Base-by-base conservation (phyloP, 495 filamentous ascomycete species). In the Penicillium goetzii region DNA sequence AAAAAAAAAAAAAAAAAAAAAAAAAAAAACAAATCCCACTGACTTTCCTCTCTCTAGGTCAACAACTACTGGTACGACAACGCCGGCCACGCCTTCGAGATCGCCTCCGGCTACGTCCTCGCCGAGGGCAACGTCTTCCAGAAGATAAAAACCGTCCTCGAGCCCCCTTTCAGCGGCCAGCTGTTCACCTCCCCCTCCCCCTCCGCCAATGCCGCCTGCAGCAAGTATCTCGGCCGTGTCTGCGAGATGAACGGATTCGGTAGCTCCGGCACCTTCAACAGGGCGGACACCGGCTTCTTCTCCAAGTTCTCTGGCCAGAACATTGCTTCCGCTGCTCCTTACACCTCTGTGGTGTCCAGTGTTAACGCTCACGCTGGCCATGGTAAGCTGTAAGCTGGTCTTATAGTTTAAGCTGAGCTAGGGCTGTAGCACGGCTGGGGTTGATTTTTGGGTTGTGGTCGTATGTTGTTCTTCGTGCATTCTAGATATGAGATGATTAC, bases 71-170 rank as follows among this genome's bases (percentile, higher is more conserved):
- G 76, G 70, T 78, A 82, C 67, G 74, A 78, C 62, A 81, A 77
- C 69, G 63, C 73, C 41, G 83, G 84, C 34, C 84, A 86, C 68
- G 78, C 80, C 17, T 87, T 87, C 71, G 84, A 86, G 69, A 79
- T 85, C 58, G 78, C 70, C 38, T 67, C 72, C 8, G 83, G 75
- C 50, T 79, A 78, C 65, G 80, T 85, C 49, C 74, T 87, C 6
- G 83, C 81, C 4, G 85, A 86, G 68, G 85, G 85, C n/a, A 86
- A 83, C 66, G 80, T 81, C n/a, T 86, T 87, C 77, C 77, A 84
- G 73, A 81, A 81, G 61, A 79, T 85, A 53, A 56, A 49, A 7
- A 66, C 61, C 19, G 47, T 68, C 32, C 72, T 70, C n/a, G 68
- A 76, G 60, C 33, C 63, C 5, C 68, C 71, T 30, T 58, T 78